phyloP scores from a whole-genome alignment of 129 eudicot species.

The Ambrosia artemisiifolia region DNA sequence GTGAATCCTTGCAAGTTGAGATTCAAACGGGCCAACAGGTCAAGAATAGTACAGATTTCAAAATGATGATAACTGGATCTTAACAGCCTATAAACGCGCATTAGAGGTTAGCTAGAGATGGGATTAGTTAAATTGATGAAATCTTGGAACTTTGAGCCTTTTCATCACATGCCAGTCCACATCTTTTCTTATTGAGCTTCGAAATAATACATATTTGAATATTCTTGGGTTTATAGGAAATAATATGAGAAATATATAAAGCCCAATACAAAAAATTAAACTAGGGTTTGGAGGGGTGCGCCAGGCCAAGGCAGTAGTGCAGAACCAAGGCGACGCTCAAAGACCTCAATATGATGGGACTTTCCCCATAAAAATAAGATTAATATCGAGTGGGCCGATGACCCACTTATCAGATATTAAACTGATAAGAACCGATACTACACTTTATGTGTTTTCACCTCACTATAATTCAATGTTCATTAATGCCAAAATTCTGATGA shows the following conservation, averaged over 20 bases:
- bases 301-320: conserved; percentile 21
- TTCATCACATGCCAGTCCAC: too few species aligned
- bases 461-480: not conserved
- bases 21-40: too few species aligned
- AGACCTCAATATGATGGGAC: conserved; percentile 6
- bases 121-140: too few species aligned
- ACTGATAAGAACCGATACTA: conserved; percentile 80
- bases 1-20: too few species aligned
- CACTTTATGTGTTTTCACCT: conserved; percentile 27
- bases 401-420: conserved; percentile 31
- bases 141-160: too few species aligned
- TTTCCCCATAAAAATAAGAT: conserved; percentile 12
- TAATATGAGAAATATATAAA: too few species aligned
- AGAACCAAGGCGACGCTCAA: conserved; percentile 11
- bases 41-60: not conserved
- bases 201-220: too few species aligned
- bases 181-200: too few species aligned
- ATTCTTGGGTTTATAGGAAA: too few species aligned
- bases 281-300: not conserved
- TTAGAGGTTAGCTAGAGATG: not conserved
- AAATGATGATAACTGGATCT: not conserved
- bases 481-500: not conserved
- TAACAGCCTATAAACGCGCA: not conserved
- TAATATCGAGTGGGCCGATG: conserved; percentile 15
- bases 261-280: too few species aligned